A percentile compares a stretch with the other conserved stretches of the same genome.
These are phyloP conservation scores for Kockovaella imperatae DNA, from an alignment of 768 basidiomycete species.

Conservation along the genomic window DNA sequence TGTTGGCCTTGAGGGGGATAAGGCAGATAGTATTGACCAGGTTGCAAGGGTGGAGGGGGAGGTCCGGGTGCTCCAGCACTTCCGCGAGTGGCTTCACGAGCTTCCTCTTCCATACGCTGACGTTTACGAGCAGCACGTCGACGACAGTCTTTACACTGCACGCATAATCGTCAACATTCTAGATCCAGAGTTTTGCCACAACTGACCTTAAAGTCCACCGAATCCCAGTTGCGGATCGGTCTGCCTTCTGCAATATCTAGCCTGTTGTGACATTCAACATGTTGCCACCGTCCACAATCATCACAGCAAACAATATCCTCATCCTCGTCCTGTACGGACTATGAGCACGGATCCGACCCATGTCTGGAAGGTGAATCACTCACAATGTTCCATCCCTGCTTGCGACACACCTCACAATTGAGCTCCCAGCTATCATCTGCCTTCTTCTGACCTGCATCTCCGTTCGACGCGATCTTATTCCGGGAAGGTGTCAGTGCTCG, in stretches of 20 bases:
- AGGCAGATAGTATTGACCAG: conserved; percentile 11
- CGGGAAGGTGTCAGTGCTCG: conserved; percentile 3
- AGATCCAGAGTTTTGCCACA: not conserved
- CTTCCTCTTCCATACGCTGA: conserved; percentile 6
- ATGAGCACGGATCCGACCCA: conserved; percentile 8
- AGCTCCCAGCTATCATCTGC: conserved; percentile 65
- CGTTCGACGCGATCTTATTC: not conserved
- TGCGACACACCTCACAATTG: conserved; percentile 77
- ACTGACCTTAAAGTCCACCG: conserved; percentile 59
- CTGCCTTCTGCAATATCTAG: conserved; percentile 60
- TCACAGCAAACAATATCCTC: conserved; percentile 74
- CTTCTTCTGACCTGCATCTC: not conserved
- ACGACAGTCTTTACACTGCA: conserved; percentile 34
- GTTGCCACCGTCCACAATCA: conserved; percentile 78
- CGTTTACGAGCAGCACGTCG: conserved; percentile 21
- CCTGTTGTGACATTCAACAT: conserved; percentile 73
- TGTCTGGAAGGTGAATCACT: conserved; percentile 28
- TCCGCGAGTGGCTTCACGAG: not conserved
- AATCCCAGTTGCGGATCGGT: conserved; percentile 70
- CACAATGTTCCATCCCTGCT: conserved; percentile 65
- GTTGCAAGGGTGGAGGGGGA: conserved; percentile 6
- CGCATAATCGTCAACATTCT: not conserved
- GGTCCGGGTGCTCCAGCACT: conserved; percentile 3
- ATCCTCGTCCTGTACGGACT: conserved; percentile 65
- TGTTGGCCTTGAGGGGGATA: conserved; percentile 8